A percentile compares a stretch with the other conserved stretches of the same genome.
Conservation (phyloP, 495 filamentous ascomycete genomes). For the Daldinia grandis region DNA sequence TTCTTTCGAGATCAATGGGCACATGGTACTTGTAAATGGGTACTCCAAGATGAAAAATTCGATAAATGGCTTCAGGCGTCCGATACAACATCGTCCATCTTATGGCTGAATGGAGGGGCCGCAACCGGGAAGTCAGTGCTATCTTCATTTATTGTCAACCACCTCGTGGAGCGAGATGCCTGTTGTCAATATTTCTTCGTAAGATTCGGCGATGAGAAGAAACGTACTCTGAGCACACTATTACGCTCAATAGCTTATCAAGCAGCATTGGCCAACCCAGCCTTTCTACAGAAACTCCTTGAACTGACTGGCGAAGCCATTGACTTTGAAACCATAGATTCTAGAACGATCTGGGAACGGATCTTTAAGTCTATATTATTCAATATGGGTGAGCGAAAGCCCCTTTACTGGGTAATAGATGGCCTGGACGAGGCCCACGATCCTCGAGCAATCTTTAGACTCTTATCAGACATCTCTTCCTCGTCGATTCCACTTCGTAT, state of each 20-base stretch:
- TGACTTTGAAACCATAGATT: constrained; percentile 39
- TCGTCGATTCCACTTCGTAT: constrained; percentile 31
- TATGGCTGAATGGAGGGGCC: constrained; percentile 46
- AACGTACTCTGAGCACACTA: constrained; percentile 27
- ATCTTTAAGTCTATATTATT: constrained; percentile 48
- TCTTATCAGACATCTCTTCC: background rate
- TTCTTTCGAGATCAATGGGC: constrained; percentile 50
- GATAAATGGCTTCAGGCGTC: constrained; percentile 33
- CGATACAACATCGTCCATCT: constrained; percentile 17
- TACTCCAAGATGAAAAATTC: constrained; percentile 39
- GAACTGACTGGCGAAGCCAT: constrained; percentile 14
- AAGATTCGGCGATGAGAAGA: constrained; percentile 34
- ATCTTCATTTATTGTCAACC: constrained; percentile 45
- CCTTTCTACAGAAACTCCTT: constrained; percentile 39
- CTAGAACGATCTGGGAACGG: constrained; percentile 51
- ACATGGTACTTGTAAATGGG: constrained; percentile 51
- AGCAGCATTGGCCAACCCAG: constrained; percentile 34
- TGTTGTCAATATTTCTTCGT: constrained; percentile 52
- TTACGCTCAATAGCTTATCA: constrained; percentile 49
- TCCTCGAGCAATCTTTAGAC: background rate
- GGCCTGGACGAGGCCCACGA: constrained; percentile 49
- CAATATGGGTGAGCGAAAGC: constrained; percentile 7
- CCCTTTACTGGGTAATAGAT: constrained; percentile 51
- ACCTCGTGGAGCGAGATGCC: constrained; percentile 33
- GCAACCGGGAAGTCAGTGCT: constrained; percentile 52